Evolutionary conservation across 2,329 filamentous ascomycete species (phyloP).

Genomic region (Colletotrichum spaethianum): DNA sequence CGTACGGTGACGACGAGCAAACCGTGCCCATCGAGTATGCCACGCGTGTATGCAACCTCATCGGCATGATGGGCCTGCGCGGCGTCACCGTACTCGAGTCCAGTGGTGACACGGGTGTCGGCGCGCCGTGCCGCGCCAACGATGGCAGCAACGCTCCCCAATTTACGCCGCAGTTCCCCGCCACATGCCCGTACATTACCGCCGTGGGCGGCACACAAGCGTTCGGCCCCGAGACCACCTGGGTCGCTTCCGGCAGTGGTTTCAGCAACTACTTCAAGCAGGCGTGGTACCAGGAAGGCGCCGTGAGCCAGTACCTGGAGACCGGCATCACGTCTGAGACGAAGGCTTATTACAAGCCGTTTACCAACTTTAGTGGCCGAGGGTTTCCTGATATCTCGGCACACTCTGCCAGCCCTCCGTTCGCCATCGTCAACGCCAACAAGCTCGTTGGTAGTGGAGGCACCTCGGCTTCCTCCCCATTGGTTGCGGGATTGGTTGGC

Average conservation of each 20-base stretch:
- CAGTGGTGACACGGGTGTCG: constrained; percentile 72
- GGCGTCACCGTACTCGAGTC: constrained; percentile 75
- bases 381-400: constrained; percentile 75
- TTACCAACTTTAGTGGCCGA: constrained; percentile 64
- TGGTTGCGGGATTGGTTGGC: constrained; percentile 74
- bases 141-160: constrained; percentile 56
- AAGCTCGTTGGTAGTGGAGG: constrained; percentile 43
- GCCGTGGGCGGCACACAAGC: constrained; percentile 68
- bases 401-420: constrained; percentile 56
- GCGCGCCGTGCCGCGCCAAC: constrained; percentile 66
- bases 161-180: constrained; percentile 45
- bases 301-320: constrained; percentile 60
- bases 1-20: constrained; percentile 79
- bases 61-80: constrained; percentile 74
- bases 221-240: constrained; percentile 65
- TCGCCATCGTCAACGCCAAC: constrained; percentile 48
- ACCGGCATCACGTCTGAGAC: constrained; percentile 48
- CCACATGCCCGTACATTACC: constrained; percentile 68
- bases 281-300: constrained; percentile 61
- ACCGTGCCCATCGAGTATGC: constrained; percentile 72
- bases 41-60: constrained; percentile 70
- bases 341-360: constrained; percentile 64
- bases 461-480: constrained; percentile 70
- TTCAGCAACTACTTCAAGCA: constrained; percentile 64
- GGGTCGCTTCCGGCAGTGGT: constrained; percentile 66